Evolutionary conservation across 2,329 filamentous ascomycete species (phyloP).

Genomic region (Penicillium sp.): DNA sequence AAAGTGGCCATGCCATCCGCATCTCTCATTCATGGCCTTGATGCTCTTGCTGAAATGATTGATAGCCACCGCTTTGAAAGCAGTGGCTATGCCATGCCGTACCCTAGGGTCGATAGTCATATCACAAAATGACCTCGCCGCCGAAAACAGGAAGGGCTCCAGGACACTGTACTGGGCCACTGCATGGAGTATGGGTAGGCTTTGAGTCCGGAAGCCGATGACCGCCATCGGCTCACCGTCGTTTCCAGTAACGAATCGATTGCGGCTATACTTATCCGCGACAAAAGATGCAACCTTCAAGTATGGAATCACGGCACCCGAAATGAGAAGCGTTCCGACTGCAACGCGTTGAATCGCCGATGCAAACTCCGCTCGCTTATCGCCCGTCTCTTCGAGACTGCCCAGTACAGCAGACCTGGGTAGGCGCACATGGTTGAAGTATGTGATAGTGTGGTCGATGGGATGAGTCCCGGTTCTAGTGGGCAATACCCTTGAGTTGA

Average conservation of each 20-base stretch:
- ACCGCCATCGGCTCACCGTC: neutral
- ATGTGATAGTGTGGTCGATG: slow-evolving; percentile 35
- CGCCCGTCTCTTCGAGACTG: slow-evolving; percentile 6
- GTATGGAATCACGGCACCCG: neutral
- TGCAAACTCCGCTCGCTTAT: slow-evolving; percentile 32
- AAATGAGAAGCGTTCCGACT: slow-evolving; percentile 6
- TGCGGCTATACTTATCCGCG: neutral
- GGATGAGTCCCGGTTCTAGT: slow-evolving; percentile 32
- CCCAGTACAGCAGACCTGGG: slow-evolving; percentile 31
- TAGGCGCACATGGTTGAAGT: slow-evolving; percentile 35
- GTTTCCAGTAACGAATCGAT: neutral
- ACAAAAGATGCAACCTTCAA: slow-evolving; percentile 1
- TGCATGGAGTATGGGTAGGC: slow-evolving; percentile 8
- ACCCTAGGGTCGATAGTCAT: slow-evolving; percentile 8
- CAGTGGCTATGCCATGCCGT: slow-evolving; percentile 13
- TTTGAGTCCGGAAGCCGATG: slow-evolving; percentile 5
- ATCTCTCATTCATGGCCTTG: slow-evolving; percentile 10
- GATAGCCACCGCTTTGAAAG: slow-evolving; percentile 14
- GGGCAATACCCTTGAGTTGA: slow-evolving; percentile 20
- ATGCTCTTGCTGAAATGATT: slow-evolving; percentile 11
- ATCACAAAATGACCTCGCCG: slow-evolving; percentile 39
- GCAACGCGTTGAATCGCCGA: slow-evolving; percentile 8
- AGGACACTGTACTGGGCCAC: slow-evolving; percentile 8
- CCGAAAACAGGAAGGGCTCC: slow-evolving; percentile 1
- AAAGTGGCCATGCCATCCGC: slow-evolving; percentile 16